Evolutionary conservation across 345 rosid species (phyloP).

Genomic region (Populus nigra): DNA sequence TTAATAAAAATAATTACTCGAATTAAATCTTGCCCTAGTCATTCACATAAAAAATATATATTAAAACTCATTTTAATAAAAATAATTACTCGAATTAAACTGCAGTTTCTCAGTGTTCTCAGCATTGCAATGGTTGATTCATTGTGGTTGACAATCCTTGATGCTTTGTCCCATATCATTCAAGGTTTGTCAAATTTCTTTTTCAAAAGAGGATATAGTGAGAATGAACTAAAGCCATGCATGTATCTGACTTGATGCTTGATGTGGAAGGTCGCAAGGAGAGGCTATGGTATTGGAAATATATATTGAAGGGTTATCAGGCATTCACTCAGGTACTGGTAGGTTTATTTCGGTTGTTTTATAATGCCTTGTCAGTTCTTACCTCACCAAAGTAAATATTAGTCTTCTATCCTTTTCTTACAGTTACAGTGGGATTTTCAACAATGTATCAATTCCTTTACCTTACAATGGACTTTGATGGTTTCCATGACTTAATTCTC

Average conservation of each 20-base stretch:
- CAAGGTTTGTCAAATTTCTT: slow-evolving; percentile 56
- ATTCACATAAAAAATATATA: too few relatives aligned
- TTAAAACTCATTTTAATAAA: too few relatives aligned
- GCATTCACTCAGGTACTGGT: slow-evolving; percentile 91
- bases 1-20: too few relatives aligned
- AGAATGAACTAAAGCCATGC: not conserved
- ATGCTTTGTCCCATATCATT: slow-evolving; percentile 88
- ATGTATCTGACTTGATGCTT: slow-evolving; percentile 31
- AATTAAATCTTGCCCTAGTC: too few relatives aligned
- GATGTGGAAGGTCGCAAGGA: slow-evolving; percentile 86
- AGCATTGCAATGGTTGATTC: slow-evolving; percentile 94
- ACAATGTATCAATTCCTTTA: slow-evolving; percentile 1
- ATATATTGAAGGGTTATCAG: slow-evolving; percentile 91
- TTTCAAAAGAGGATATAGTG: slow-evolving; percentile 7
- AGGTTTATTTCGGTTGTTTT: not conserved
- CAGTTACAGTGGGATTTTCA: not conserved
- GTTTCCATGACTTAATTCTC: slow-evolving; percentile 26
- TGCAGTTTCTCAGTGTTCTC: slow-evolving; percentile 26
- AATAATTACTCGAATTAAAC: too few relatives aligned
- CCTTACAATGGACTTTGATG: slow-evolving; percentile 7
- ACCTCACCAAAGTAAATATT: not conserved
- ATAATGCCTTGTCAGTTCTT: not conserved
- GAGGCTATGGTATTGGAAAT: slow-evolving; percentile 98
- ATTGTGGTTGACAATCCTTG: slow-evolving; percentile 94
- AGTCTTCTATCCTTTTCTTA: not conserved